These are phyloP conservation scores for Auriscalpium orientale DNA, from an alignment of 768 basidiomycete species.

Conservation along the genomic window DNA sequence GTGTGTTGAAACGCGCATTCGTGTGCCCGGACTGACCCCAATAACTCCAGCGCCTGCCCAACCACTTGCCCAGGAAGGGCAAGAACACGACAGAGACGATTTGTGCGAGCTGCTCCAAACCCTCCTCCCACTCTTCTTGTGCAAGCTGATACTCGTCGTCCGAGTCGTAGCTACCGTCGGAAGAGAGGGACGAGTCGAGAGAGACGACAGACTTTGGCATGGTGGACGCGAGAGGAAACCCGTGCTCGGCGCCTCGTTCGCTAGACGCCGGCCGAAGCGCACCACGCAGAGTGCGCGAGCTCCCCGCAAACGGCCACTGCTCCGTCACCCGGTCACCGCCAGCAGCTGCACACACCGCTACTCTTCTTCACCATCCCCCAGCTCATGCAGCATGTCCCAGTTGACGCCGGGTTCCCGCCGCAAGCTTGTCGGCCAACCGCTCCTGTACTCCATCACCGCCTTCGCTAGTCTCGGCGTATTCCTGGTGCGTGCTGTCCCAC, in stretches of 20 bases:
- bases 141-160: constrained; percentile 68
- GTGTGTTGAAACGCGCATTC: not conserved
- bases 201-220: constrained; percentile 63
- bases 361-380: constrained; percentile 4
- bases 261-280: not conserved
- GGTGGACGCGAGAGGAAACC: not conserved
- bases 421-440: constrained; percentile 67
- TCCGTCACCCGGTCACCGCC: constrained; percentile 2
- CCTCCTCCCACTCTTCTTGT: constrained; percentile 93
- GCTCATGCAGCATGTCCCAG: constrained; percentile 49
- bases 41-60: constrained; percentile 80
- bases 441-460: constrained; percentile 72
- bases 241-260: constrained; percentile 1
- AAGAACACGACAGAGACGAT: constrained; percentile 73
- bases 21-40: constrained; percentile 52
- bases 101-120: constrained; percentile 74
- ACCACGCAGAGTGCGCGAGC: too few relatives aligned
- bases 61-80: constrained; percentile 82
- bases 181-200: constrained; percentile 45
- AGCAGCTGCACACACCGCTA: constrained; percentile 3
- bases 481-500: constrained; percentile 44
- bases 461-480: constrained; percentile 85
- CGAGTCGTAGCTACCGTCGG: constrained; percentile 43
- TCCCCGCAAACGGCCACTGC: too few relatives aligned
- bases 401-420: constrained; percentile 24